Conservation (phyloP, 169 alveolate species). For the Plasmodium ovale region DNA sequence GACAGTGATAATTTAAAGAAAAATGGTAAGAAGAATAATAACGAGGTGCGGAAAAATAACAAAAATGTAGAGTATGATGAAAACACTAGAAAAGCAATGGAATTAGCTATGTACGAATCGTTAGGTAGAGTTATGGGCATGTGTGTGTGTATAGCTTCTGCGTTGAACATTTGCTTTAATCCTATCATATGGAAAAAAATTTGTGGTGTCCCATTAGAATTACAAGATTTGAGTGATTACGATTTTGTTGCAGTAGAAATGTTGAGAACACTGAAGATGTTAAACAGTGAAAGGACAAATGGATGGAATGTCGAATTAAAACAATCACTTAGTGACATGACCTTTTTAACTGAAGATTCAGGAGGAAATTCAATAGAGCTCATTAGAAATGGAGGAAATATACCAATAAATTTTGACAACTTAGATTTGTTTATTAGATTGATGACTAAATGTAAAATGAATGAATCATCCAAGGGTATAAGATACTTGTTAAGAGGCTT, state of each 20-base stretch:
- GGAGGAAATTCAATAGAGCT: slow-evolving; percentile 82
- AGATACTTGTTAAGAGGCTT: slow-evolving; percentile 88
- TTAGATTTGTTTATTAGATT: slow-evolving; percentile 86
- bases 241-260: slow-evolving; percentile 89
- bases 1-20: neutral
- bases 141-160: slow-evolving; percentile 90
- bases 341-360: slow-evolving; percentile 81
- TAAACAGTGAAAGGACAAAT: slow-evolving; percentile 74
- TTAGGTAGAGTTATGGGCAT: slow-evolving; percentile 93
- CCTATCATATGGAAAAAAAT: slow-evolving; percentile 93
- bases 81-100: slow-evolving; percentile 72
- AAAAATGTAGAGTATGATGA: slow-evolving; percentile 58
- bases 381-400: slow-evolving; percentile 83
- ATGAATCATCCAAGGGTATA: slow-evolving; percentile 86
- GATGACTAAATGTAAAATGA: slow-evolving; percentile 87
- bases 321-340: slow-evolving; percentile 81
- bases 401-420: slow-evolving; percentile 86
- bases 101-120: slow-evolving; percentile 90
- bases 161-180: slow-evolving; percentile 89
- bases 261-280: slow-evolving; percentile 85
- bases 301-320: slow-evolving; percentile 68
- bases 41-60: slow-evolving; percentile 11
- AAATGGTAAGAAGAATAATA: neutral
- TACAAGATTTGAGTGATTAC: slow-evolving; percentile 86
- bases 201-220: slow-evolving; percentile 77